phyloP scores from a whole-genome alignment of 1,284 basidiomycete genomes.

The Phlebopus sp. region DNA sequence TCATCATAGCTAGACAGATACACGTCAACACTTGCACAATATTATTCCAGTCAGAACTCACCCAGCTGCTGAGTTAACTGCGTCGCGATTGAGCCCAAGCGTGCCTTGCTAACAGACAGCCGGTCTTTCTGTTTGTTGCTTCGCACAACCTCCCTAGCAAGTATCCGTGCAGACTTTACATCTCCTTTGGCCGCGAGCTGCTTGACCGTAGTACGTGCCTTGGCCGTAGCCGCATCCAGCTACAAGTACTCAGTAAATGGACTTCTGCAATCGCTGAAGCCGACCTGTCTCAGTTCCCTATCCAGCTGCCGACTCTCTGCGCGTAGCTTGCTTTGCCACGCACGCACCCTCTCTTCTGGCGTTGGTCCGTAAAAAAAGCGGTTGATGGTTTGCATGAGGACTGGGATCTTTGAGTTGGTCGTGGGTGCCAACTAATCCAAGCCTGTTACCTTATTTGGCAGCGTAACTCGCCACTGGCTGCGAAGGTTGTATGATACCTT shows the following conservation, averaged over 20 bases:
- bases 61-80: constrained; percentile 94
- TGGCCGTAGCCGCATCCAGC: constrained; percentile 82
- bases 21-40: not conserved
- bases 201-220: constrained; percentile 84
- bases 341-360: constrained; percentile 85
- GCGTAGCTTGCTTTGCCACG: constrained; percentile 86
- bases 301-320: constrained; percentile 80
- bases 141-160: constrained; percentile 93
- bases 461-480: no score
- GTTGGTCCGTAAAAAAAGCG: constrained; percentile 93
- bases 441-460: no score
- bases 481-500: no score
- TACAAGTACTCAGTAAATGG: constrained; percentile 34
- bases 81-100: constrained; percentile 86
- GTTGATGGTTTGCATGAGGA: constrained; percentile 81
- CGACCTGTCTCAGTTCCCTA: constrained; percentile 91
- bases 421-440: no score
- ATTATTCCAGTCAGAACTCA: constrained; percentile 40
- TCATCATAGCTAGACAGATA: constrained; percentile 77
- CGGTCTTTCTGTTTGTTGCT: constrained; percentile 94
- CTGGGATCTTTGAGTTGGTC: not conserved
- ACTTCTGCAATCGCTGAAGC: constrained; percentile 25
- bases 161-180: constrained; percentile 86
- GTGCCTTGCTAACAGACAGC: constrained; percentile 89
- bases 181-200: constrained; percentile 91